Evolutionary conservation across 192 early-diverging fungal genomes (phyloP).

Genomic region (Backusella australiensis): DNA sequence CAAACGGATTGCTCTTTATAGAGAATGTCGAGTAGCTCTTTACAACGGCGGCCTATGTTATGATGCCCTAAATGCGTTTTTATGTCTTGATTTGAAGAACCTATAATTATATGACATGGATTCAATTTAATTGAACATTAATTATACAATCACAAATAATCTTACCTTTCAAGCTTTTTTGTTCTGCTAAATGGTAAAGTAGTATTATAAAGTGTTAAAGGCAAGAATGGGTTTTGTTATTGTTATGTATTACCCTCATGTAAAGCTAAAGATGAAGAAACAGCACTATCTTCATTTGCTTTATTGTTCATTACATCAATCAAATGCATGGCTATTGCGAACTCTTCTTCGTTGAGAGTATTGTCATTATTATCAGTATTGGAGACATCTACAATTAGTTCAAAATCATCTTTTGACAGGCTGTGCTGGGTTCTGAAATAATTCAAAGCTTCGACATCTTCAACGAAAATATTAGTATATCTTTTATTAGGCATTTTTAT

Average conservation of each 20-base stretch:
- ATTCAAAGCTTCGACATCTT: neutral
- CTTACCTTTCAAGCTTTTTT: neutral
- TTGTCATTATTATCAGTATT: neutral
- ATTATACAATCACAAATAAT: neutral
- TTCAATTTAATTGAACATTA: neutral
- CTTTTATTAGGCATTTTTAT: neutral
- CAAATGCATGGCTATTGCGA: neutral
- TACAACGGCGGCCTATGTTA: neutral
- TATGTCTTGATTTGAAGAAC: neutral
- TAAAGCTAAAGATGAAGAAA: neutral
- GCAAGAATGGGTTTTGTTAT: neutral
- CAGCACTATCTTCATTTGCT: neutral
- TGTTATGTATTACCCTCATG: neutral
- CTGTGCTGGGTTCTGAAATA: neutral
- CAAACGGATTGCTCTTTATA: constrained; percentile 4
- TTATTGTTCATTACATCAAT: constrained; percentile 1
- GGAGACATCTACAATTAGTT: neutral
- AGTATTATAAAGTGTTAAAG: neutral
- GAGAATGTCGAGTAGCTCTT: neutral
- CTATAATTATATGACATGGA: neutral
- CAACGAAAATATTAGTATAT: neutral
- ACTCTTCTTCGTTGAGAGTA: neutral
- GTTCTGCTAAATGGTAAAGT: neutral
- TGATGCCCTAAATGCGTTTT: neutral
- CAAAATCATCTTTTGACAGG: neutral